Evolutionary conservation across 1,284 basidiomycete genomes (phyloP).

Genomic region (Microbotryum intermedium): DNA sequence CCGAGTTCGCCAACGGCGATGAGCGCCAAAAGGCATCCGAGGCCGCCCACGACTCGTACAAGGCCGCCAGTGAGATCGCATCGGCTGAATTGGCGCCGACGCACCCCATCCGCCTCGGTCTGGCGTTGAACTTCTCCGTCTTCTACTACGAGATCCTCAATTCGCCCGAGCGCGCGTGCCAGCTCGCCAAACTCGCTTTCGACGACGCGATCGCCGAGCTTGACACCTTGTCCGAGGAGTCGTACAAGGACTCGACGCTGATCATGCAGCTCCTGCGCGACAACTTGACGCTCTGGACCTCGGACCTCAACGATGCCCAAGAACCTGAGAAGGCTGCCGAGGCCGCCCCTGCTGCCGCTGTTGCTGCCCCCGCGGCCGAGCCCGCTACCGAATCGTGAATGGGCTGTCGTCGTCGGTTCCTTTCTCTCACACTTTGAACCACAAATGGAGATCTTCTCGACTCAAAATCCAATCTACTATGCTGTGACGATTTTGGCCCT

Average conservation of each 20-base stretch:
- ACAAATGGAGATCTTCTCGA: too few relatives aligned
- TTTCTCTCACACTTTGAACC: too few relatives aligned
- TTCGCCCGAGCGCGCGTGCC: slow-evolving; percentile 97
- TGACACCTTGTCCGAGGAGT: slow-evolving; percentile 98
- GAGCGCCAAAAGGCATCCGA: slow-evolving; percentile 85
- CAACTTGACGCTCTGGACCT: slow-evolving; percentile 64
- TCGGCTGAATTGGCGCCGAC: slow-evolving; percentile 92
- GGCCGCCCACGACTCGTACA: slow-evolving; percentile 98
- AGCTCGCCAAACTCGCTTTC: slow-evolving; percentile 99
- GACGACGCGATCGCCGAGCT: slow-evolving; percentile 99
- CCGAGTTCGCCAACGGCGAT: slow-evolving; percentile 97
- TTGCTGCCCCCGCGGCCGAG: not conserved
- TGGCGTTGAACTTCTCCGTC: slow-evolving; percentile 98
- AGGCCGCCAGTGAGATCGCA: slow-evolving; percentile 96
- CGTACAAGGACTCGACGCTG: slow-evolving; percentile 67
- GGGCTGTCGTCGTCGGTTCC: too few relatives aligned
- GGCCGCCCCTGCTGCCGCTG: not conserved
- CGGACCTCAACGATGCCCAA: slow-evolving; percentile 16
- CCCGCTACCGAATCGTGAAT: too few relatives aligned
- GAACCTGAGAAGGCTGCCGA: not conserved
- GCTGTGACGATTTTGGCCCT: too few relatives aligned
- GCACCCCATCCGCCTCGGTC: slow-evolving; percentile 97
- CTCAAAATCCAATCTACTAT: too few relatives aligned
- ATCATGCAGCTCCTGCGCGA: slow-evolving; percentile 99
- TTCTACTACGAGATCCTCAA: slow-evolving; percentile 99